Percentiles rank a stretch among this genome's conserved stretches.
Conservation (phyloP, 73 alveolate genomes). For the Paramecium tetraurelia region DNA sequence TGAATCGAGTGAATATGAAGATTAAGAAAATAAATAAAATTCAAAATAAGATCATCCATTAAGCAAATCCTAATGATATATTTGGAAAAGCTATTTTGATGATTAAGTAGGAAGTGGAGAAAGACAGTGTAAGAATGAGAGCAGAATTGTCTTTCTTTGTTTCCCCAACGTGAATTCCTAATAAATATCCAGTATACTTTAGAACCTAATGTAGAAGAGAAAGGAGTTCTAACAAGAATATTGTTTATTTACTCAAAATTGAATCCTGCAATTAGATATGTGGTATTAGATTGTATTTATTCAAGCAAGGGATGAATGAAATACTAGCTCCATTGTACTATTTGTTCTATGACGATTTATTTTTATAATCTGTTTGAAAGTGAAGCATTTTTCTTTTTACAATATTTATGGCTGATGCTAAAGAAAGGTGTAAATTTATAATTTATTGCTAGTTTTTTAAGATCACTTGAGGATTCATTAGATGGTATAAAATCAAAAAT, state of each 20-base stretch:
- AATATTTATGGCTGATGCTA: constrained; percentile 88
- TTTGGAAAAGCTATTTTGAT: constrained; percentile 80
- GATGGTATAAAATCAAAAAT: constrained; percentile 74
- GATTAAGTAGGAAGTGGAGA: constrained; percentile 87
- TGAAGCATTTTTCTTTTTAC: constrained; percentile 89
- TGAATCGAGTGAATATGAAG: constrained; percentile 34
- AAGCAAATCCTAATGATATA: constrained; percentile 64
- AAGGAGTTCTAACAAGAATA: constrained; percentile 83
- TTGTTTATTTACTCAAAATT: constrained; percentile 87
- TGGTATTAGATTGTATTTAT: not conserved
- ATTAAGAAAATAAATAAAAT: constrained; percentile 4
- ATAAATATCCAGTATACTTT: constrained; percentile 38
- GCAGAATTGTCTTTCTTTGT: constrained; percentile 85
- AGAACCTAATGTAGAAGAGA: constrained; percentile 48
- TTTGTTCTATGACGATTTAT: constrained; percentile 75
- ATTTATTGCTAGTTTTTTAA: not conserved
- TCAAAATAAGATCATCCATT: constrained; percentile 78
- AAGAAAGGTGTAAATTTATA: constrained; percentile 72
- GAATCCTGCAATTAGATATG: constrained; percentile 87
- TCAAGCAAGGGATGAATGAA: constrained; percentile 95
- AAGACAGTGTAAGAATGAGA: constrained; percentile 92
- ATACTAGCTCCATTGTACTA: constrained; percentile 88
- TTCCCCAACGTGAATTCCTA: constrained; percentile 32
- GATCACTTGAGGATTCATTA: constrained; percentile 82
- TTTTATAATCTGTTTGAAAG: constrained; percentile 79